Evolutionary conservation across 2,329 filamentous ascomycete species (phyloP), one percentile per base, ranked within the genome.

Genomic region (Fusarium austroafricanum): DNA sequence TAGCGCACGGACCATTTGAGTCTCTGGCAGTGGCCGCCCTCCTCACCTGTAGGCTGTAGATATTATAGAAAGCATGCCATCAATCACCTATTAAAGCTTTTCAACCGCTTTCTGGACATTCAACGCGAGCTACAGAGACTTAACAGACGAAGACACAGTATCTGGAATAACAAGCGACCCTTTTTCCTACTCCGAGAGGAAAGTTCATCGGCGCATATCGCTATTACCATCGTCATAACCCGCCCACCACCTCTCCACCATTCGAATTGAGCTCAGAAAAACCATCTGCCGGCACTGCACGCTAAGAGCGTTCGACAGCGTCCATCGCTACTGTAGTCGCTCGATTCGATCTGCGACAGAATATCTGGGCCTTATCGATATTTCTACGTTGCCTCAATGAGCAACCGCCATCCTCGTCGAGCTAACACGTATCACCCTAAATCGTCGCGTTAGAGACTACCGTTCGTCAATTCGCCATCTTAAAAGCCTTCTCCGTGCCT

Each of bases 371-470:
- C 18, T 43, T 23, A 18, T 12, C 21, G 37, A 35, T 51, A 42
- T 14, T 21, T 44, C 40, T 20, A 43, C 44, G 33, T 31, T 50
- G 61, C 39, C 44, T 66, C 71, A 73, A 73, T 73, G 71, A 54
- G 15, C 61, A 63, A 45, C 47, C 61, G 47, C 31, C 61, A 54
- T 23, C 43, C 50, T 52, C 56, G 50, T 61, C 67, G 55, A 71
- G 50, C 65, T 52, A 71, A 55, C 54, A 65, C 57, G 57, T 61
- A 59, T 60, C 51, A 55, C 59, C 55, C 53, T 49, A 56, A 58
- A 57, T 52, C 71, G 65, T 70, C 74, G 68, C 75, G 73, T 76
- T 77, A 76, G 75, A 75, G 45, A 71, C 69, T 51, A 52, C 53
- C 45, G 45, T 43, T 31, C 28, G 49, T 52, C 59, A 46, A 46